phyloP scores from a whole-genome alignment of 768 basidiomycete species.

The Paxillus ammoniavirescens region DNA sequence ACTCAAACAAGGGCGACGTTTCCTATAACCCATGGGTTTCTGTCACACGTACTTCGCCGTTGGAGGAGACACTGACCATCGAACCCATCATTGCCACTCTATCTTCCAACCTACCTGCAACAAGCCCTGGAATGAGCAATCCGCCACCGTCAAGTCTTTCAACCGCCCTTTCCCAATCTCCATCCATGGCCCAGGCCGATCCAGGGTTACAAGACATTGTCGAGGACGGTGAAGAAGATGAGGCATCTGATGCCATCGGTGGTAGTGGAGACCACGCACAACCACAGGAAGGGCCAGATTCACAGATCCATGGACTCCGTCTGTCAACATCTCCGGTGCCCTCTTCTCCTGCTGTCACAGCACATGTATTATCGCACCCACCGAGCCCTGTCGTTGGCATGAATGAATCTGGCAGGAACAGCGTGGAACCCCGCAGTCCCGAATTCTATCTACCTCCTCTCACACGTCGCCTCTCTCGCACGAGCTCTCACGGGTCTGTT shows the following conservation, averaged over 20 bases:
- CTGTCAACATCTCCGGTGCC: conserved; percentile 47
- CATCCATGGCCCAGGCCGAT: conserved; percentile 25
- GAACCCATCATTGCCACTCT: conserved; percentile 50
- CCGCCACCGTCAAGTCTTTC: conserved; percentile 40
- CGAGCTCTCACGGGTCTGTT: conserved; percentile 26
- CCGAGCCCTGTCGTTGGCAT: conserved; percentile 18
- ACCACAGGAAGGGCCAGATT: conserved; percentile 15
- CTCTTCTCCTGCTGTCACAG: conserved; percentile 21
- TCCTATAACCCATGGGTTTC: background rate
- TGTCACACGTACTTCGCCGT: conserved; percentile 13
- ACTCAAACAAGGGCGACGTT: background rate
- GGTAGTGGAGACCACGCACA: conserved; percentile 17
- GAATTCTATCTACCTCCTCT: conserved; percentile 18
- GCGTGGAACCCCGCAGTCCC: conserved; percentile 25
- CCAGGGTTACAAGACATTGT: conserved; percentile 55
- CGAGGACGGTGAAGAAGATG: conserved; percentile 49
- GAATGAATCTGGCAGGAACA: conserved; percentile 18
- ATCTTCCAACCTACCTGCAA: conserved; percentile 20
- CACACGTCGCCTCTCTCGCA: conserved; percentile 22
- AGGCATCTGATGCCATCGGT: conserved; percentile 24
- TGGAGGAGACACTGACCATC: conserved; percentile 34
- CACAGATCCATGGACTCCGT: conserved; percentile 56
- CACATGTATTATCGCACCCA: conserved; percentile 25
- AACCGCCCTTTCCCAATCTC: conserved; percentile 30
- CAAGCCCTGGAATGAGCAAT: conserved; percentile 23